Conservation (phyloP, 371 early-diverging fungal genomes). For the Thermomucor indicae-seudaticae region DNA sequence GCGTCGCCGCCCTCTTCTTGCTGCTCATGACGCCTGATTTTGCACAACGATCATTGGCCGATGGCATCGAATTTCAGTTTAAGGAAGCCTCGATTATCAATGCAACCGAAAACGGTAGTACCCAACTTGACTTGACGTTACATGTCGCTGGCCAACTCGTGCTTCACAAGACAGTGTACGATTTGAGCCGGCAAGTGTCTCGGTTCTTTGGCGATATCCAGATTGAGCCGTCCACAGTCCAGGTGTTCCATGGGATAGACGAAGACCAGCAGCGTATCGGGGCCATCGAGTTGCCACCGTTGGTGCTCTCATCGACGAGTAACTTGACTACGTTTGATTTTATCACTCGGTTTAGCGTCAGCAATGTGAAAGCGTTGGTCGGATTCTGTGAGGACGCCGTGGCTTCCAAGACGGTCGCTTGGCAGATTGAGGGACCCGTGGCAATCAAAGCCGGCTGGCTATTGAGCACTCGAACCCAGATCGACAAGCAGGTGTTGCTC, state of each 20-base stretch:
- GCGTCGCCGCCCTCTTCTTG: conserved; percentile 7
- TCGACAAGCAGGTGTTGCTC: conserved; percentile 24
- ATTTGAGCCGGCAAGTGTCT: conserved; percentile 15
- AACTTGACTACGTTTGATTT: conserved; percentile 32
- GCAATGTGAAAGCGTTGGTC: conserved; percentile 28
- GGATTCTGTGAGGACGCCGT: conserved; percentile 41
- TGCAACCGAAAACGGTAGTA: conserved; percentile 15
- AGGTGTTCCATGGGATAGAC: conserved; percentile 11
- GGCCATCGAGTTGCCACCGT: conserved; percentile 27
- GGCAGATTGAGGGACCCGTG: conserved; percentile 31
- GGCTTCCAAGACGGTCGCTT: conserved; percentile 21
- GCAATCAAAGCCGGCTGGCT: conserved; percentile 27
- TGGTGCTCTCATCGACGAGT: conserved; percentile 15
- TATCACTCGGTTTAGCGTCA: conserved; percentile 30
- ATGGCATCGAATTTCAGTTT: conserved; percentile 25
- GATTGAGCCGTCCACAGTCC: conserved; percentile 11
- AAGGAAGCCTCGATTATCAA: conserved; percentile 34
- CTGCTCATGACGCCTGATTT: conserved; percentile 39
- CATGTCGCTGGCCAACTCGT: conserved; percentile 35
- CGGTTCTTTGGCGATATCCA: conserved; percentile 26
- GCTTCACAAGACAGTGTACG: conserved; percentile 17
- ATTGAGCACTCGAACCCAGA: no score
- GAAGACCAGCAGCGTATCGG: conserved; percentile 17
- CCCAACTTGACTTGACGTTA: conserved; percentile 25
- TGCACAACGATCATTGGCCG: conserved; percentile 36